Evolutionary conservation across 139 green algal species (phyloP).

Genomic region (Marvania coccoides): DNA sequence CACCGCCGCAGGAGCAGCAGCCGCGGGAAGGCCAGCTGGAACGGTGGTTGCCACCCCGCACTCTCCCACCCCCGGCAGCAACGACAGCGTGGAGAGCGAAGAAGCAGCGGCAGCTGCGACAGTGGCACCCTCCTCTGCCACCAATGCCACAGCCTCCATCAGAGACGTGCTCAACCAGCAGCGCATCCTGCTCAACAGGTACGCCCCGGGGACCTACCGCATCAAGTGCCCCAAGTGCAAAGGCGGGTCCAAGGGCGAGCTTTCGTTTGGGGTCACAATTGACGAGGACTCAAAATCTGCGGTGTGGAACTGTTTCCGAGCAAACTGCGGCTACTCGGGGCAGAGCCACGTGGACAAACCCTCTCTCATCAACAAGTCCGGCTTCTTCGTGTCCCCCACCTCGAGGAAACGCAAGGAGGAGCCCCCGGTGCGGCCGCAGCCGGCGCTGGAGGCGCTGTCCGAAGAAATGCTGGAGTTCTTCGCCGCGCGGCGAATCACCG

Average conservation of each 20-base stretch:
- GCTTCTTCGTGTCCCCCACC: conserved; percentile 3
- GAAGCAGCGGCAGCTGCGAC: neutral
- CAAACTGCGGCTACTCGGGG: conserved; percentile 50
- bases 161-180: conserved; percentile 27
- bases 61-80: too few relatives aligned
- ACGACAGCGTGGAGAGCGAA: neutral
- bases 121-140: neutral
- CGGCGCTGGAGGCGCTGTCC: conserved; percentile 19
- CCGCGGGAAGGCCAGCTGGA: neutral
- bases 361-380: neutral
- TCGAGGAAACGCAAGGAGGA: conserved; percentile 18
- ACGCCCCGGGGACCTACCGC: conserved; percentile 29
- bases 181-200: conserved; percentile 21
- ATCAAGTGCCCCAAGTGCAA: conserved; percentile 39
- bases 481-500: conserved; percentile 39
- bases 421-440: conserved; percentile 3
- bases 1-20: neutral
- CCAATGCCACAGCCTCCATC: conserved; percentile 22
- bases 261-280: conserved; percentile 36
- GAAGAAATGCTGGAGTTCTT: conserved; percentile 44
- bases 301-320: conserved; percentile 53
- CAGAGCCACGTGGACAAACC: conserved; percentile 1
- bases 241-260: conserved; percentile 33
- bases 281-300: conserved; percentile 27
- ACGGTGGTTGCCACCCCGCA: too few relatives aligned